A percentile compares a stretch with the other conserved stretches of the same genome.
phyloP scores from a whole-genome alignment of 1,139 yeast genomes.

The Hanseniaspora sp. region DNA sequence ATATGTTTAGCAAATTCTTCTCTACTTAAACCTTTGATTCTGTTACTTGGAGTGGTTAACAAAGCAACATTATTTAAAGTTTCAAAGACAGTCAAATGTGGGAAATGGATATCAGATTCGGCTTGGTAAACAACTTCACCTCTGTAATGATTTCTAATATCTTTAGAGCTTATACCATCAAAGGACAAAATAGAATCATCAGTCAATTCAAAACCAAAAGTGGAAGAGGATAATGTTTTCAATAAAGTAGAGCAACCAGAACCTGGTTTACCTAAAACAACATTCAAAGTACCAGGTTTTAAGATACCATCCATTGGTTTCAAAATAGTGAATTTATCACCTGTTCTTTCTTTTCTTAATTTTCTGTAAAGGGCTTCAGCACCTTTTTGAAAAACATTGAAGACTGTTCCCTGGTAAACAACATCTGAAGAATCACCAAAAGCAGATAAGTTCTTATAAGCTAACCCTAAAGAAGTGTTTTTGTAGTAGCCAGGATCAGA shows the following conservation, averaged over 20 bases:
- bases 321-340: conserved; percentile 42
- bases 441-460: conserved; percentile 58
- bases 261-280: conserved; percentile 74
- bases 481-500: conserved; percentile 56
- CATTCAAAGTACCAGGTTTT: conserved; percentile 61
- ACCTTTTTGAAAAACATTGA: conserved; percentile 36
- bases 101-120: conserved; percentile 39
- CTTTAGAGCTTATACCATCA: conserved; percentile 36
- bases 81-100: conserved; percentile 38
- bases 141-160: conserved; percentile 38
- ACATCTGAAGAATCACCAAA: conserved; percentile 68
- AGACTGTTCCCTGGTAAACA: conserved; percentile 65
- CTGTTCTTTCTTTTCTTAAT: conserved; percentile 24
- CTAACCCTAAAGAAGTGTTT: conserved; percentile 53
- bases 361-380: conserved; percentile 21
- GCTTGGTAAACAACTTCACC: conserved; percentile 48
- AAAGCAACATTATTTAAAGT: conserved; percentile 30
- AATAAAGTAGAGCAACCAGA: conserved; percentile 74
- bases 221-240: conserved; percentile 57
- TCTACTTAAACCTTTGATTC: conserved; percentile 31
- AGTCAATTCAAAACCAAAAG: conserved; percentile 58
- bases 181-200: conserved; percentile 31
- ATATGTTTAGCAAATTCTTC: conserved; percentile 31
- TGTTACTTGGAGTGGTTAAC: conserved; percentile 29
- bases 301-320: conserved; percentile 58